These are phyloP conservation scores for Priceomyces haplophilus DNA, from an alignment of 805 yeast genomes.

Conservation along the genomic window DNA sequence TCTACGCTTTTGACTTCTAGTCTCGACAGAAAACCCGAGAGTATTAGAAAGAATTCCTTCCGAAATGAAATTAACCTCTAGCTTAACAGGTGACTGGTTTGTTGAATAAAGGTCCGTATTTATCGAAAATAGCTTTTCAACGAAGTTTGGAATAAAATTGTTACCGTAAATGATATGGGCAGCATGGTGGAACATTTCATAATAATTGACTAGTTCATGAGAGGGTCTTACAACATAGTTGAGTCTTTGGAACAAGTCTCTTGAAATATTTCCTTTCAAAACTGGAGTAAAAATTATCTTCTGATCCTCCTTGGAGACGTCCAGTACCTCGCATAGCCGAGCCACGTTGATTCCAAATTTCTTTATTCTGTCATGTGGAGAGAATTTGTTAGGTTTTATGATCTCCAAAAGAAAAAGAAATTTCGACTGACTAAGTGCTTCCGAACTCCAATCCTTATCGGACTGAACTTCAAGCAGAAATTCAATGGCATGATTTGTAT, in stretches of 20 bases:
- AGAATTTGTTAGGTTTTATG: constrained; percentile 24
- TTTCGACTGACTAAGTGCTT: constrained; percentile 1
- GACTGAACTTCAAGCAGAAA: background rate
- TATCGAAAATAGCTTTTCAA: background rate
- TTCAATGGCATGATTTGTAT: constrained; percentile 1
- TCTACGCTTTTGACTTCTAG: background rate
- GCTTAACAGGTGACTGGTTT: background rate
- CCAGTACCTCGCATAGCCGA: background rate
- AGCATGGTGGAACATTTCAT: background rate
- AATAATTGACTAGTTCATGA: background rate
- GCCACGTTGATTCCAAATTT: constrained; percentile 21
- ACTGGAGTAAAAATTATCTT: background rate
- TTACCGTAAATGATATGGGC: background rate
- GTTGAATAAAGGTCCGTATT: background rate
- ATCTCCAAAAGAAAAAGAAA: constrained; percentile 21
- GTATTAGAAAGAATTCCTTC: background rate
- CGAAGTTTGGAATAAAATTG: background rate
- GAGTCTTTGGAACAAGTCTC: background rate
- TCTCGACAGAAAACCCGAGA: background rate
- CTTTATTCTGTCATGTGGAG: constrained; percentile 17
- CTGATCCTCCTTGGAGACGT: background rate
- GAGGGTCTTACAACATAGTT: constrained; percentile 5
- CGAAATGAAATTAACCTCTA: background rate
- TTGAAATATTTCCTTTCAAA: background rate
- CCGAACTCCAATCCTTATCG: constrained; percentile 5